Evolutionary conservation across 306 rosid species (phyloP).

Genomic region (Gastrolobium villosum): DNA sequence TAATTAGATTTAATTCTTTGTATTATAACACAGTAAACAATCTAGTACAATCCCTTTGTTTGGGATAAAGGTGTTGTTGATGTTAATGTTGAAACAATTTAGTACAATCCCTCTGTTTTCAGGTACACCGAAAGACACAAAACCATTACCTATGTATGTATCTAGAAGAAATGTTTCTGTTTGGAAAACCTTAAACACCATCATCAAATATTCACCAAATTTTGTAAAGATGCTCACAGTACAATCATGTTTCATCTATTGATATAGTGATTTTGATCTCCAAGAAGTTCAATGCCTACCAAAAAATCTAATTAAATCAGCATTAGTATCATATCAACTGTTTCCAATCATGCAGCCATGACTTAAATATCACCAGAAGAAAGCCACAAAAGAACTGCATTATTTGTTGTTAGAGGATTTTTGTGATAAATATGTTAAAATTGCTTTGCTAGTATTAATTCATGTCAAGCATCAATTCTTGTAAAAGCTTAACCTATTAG

Average conservation of each 20-base stretch:
- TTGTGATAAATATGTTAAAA: background rate
- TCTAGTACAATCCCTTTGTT: too few species aligned
- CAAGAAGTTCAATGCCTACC: conserved; percentile 9
- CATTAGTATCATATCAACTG: background rate
- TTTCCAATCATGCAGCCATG: conserved; percentile 18
- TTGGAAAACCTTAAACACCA: too few species aligned
- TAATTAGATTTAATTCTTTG: too few species aligned
- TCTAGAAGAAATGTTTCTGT: too few species aligned
- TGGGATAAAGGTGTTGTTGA: too few species aligned
- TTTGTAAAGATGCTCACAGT: background rate
- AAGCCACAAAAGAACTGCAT: background rate
- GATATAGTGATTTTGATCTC: conserved; percentile 6
- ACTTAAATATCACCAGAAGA: conserved; percentile 3
- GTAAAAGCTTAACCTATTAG: background rate
- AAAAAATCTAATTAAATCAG: background rate
- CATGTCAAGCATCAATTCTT: background rate
- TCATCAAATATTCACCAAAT: too few species aligned
- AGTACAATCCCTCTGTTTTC: too few species aligned
- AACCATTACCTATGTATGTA: too few species aligned
- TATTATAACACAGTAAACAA: too few species aligned
- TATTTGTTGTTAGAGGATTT: background rate
- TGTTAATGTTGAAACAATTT: too few species aligned
- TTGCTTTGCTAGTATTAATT: background rate
- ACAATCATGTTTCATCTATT: conserved; percentile 20
- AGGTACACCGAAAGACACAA: too few species aligned